These are phyloP conservation scores for Coprinellus micaceus DNA, from an alignment of 768 basidiomycete species.

Conservation along the genomic window DNA sequence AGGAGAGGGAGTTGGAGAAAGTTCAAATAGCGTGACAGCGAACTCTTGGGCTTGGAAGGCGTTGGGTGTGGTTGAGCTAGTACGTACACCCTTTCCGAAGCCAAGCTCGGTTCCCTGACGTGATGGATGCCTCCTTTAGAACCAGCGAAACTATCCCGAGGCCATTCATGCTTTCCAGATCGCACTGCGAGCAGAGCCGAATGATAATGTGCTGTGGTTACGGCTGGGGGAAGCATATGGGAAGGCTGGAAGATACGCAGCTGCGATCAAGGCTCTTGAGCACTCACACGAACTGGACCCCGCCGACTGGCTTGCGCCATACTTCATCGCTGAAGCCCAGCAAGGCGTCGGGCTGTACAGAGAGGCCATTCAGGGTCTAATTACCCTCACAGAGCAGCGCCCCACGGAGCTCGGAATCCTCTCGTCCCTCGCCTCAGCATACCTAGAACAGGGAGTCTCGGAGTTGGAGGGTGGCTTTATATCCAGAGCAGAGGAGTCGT, in stretches of 20 bases:
- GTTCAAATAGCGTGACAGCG: slow-evolving; percentile 58
- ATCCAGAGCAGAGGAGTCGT: slow-evolving; percentile 69
- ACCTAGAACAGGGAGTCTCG: slow-evolving; percentile 65
- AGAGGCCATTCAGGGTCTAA: slow-evolving; percentile 69
- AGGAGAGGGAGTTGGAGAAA: slow-evolving; percentile 34
- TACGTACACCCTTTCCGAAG: slow-evolving; percentile 37
- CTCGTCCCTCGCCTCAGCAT: slow-evolving; percentile 65
- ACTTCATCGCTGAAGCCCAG: slow-evolving; percentile 82
- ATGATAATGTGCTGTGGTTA: slow-evolving; percentile 83
- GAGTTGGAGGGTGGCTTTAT: slow-evolving; percentile 70
- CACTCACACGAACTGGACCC: slow-evolving; percentile 72
- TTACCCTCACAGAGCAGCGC: slow-evolving; percentile 47
- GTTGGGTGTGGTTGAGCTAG: slow-evolving; percentile 85
- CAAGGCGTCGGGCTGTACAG: slow-evolving; percentile 69
- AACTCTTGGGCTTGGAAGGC: slow-evolving; percentile 99
- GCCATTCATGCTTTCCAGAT: slow-evolving; percentile 86
- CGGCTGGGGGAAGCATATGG: slow-evolving; percentile 90
- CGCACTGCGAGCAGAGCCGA: slow-evolving; percentile 73
- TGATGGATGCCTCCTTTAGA: slow-evolving; percentile 45
- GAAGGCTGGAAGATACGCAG: slow-evolving; percentile 81
- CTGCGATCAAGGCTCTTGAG: slow-evolving; percentile 82
- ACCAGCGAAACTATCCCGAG: slow-evolving; percentile 59
- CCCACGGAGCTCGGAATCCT: slow-evolving; percentile 72
- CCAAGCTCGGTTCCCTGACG: too few relatives aligned
- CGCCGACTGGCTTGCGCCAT: slow-evolving; percentile 78